Evolutionary conservation across 352 stramenopile genomes (phyloP).

Genomic region (Phytophthora tentaculata): DNA sequence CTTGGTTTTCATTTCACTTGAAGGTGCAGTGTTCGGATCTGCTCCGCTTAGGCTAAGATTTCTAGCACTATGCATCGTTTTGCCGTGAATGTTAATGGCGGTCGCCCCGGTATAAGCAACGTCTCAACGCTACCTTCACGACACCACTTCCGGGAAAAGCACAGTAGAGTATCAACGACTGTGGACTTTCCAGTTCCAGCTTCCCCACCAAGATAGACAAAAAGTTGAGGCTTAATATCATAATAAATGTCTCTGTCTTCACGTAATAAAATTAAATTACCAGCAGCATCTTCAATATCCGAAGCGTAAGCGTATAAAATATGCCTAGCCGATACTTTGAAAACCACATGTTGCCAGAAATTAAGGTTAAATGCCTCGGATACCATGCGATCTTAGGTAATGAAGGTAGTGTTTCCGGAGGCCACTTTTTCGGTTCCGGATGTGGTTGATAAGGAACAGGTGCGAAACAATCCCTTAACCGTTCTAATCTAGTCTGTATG

Average conservation of each 20-base stretch:
- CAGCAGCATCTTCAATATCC: neutral
- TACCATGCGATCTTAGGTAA: neutral
- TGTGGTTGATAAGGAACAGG: neutral
- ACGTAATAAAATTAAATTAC: conserved; percentile 10
- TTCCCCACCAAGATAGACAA: conserved; percentile 18
- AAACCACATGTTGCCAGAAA: neutral
- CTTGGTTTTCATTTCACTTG: conserved; percentile 14
- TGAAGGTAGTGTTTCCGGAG: neutral
- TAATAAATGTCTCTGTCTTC: conserved; percentile 10
- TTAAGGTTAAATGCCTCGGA: neutral
- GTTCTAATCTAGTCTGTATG: too few species aligned
- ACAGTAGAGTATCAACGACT: conserved; percentile 6
- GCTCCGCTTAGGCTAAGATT: conserved; percentile 7
- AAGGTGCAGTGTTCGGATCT: conserved; percentile 6
- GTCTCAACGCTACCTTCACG: conserved; percentile 11
- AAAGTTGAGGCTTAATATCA: conserved; percentile 7
- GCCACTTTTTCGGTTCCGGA: neutral
- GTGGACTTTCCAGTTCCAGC: too few species aligned
- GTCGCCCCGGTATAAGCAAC: neutral
- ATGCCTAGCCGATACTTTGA: neutral
- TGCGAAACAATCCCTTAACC: neutral
- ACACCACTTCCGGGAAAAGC: neutral
- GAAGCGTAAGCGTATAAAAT: neutral
- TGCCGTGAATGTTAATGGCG: conserved; percentile 17
- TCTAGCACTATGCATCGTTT: neutral